These are phyloP conservation scores for Saccharomycopsis malanga DNA, from an alignment of 805 yeast genomes.

Conservation along the genomic window DNA sequence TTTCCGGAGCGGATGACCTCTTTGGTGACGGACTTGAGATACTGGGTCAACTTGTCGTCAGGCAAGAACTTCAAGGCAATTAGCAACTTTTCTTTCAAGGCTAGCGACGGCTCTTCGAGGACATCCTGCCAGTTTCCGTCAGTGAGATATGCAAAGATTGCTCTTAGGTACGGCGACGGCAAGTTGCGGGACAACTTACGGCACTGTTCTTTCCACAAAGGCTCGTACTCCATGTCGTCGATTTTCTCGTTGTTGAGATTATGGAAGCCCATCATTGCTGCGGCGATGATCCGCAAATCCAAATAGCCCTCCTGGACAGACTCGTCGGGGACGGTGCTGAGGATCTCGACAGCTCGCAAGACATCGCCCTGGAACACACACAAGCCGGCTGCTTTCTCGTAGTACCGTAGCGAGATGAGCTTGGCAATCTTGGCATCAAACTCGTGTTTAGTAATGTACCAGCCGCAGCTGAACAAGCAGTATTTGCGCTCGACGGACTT, in stretches of 20 bases:
- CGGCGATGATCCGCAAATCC: conserved; percentile 52
- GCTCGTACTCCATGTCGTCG: conserved; percentile 39
- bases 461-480: conserved; percentile 80
- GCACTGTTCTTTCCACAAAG: conserved; percentile 91
- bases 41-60: conserved; percentile 68
- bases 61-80: conserved; percentile 82
- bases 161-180: conserved; percentile 82
- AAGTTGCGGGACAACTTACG: conserved; percentile 81
- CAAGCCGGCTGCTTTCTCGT: conserved; percentile 95
- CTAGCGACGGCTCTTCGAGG: conserved; percentile 79
- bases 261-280: conserved; percentile 87
- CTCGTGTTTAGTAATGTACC: conserved; percentile 75
- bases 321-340: conserved; percentile 37
- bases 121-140: conserved; percentile 97
- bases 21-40: conserved; percentile 62
- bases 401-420: conserved; percentile 50
- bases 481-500: conserved; percentile 63
- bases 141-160: conserved; percentile 87
- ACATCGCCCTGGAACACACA: conserved; percentile 93
- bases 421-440: conserved; percentile 59
- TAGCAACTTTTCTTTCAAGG: conserved; percentile 81
- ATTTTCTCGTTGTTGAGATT: conserved; percentile 42
- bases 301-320: conserved; percentile 3
- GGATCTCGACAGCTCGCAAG: conserved; percentile 67
- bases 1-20: conserved; percentile 74